phyloP scores from a whole-genome alignment of 2,329 filamentous ascomycete species.

The Eurotiales sp. region DNA sequence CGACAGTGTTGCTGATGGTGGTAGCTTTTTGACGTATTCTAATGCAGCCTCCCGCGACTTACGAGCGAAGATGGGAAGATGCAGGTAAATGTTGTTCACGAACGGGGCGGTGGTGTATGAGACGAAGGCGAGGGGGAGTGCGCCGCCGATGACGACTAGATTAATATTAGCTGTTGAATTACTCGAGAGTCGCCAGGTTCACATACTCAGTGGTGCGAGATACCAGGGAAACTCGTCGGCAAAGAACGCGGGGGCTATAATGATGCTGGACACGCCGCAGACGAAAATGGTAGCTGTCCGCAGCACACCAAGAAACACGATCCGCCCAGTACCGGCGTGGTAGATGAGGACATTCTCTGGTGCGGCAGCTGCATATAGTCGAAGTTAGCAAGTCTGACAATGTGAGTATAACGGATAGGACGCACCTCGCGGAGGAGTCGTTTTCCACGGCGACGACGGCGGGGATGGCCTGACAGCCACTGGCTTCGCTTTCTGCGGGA shows the following conservation, averaged over 20 bases:
- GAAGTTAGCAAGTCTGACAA: slow-evolving; percentile 7
- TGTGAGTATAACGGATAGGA: not conserved
- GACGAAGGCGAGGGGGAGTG: slow-evolving; percentile 63
- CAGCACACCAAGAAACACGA: slow-evolving; percentile 64
- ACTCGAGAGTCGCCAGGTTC: not conserved
- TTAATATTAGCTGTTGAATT: not conserved
- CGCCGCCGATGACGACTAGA: slow-evolving; percentile 56
- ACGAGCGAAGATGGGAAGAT: slow-evolving; percentile 63
- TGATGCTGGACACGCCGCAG: slow-evolving; percentile 61
- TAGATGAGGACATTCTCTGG: slow-evolving; percentile 62
- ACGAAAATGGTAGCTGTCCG: slow-evolving; percentile 69
- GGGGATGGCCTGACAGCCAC: not conserved
- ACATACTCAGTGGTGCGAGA: slow-evolving; percentile 38
- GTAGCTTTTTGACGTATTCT: slow-evolving; percentile 43
- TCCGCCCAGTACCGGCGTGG: slow-evolving; percentile 66
- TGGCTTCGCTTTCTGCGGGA: not conserved
- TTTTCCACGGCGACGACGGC: slow-evolving; percentile 19
- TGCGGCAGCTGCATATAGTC: slow-evolving; percentile 25
- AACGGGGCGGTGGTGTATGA: slow-evolving; percentile 65
- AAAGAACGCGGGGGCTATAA: slow-evolving; percentile 60
- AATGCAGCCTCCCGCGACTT: slow-evolving; percentile 50
- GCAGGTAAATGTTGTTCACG: slow-evolving; percentile 68
- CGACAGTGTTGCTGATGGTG: slow-evolving; percentile 40
- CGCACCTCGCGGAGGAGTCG: slow-evolving; percentile 27
- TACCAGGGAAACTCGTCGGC: slow-evolving; percentile 42